These are phyloP conservation scores for Erodium texanum DNA, from an alignment of 441 rosid species.

Conservation along the genomic window DNA sequence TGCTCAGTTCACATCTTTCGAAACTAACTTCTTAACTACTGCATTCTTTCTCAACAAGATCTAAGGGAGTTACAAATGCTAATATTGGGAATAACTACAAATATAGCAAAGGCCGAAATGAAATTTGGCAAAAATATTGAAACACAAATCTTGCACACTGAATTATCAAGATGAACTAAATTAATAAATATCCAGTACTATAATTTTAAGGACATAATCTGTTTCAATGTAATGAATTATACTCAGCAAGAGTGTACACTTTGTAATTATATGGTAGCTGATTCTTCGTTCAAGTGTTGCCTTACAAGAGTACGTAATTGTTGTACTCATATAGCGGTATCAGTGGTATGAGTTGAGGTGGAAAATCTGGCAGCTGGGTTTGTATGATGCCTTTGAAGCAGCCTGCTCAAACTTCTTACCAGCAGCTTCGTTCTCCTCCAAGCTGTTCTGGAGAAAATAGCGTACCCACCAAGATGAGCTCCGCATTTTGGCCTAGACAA, in stretches of 20 bases:
- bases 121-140: background rate
- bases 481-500: slow-evolving; percentile 65
- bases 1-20: too few relatives aligned
- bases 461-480: slow-evolving; percentile 47
- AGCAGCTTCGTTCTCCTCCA: slow-evolving; percentile 47
- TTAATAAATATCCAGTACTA: background rate
- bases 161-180: too few relatives aligned
- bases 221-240: background rate
- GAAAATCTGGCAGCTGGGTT: slow-evolving; percentile 48
- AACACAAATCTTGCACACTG: background rate
- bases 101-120: background rate
- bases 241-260: background rate
- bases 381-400: slow-evolving; percentile 27
- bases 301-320: background rate
- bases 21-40: too few relatives aligned
- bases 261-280: background rate
- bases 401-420: slow-evolving; percentile 44
- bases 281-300: background rate
- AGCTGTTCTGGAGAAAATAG: slow-evolving; percentile 36
- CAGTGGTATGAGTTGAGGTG: slow-evolving; percentile 36
- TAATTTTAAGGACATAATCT: background rate
- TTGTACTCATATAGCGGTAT: background rate
- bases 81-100: background rate
- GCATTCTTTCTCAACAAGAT: background rate
- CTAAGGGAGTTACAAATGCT: background rate